phyloP scores from a whole-genome alignment of 2,329 filamentous ascomycete genomes.

The Nigrospora osmanthi region DNA sequence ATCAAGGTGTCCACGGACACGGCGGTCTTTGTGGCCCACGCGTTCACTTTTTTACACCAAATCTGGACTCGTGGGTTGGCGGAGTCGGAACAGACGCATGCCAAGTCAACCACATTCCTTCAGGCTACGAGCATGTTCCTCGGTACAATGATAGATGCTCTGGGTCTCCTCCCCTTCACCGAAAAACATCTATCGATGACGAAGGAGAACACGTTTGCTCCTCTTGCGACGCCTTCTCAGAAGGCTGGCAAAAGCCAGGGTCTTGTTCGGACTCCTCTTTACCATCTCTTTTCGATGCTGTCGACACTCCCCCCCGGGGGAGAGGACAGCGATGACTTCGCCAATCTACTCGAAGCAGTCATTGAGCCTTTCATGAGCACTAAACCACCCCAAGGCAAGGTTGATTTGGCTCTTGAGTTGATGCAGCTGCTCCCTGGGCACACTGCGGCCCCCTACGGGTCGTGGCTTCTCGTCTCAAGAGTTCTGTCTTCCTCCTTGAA shows the following conservation, averaged over 20 bases:
- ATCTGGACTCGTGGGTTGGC: slow-evolving; percentile 59
- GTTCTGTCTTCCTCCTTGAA: slow-evolving; percentile 35
- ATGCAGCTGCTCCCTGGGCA: slow-evolving; percentile 40
- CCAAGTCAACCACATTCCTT: slow-evolving; percentile 45
- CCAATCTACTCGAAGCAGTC: slow-evolving; percentile 38
- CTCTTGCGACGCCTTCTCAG: slow-evolving; percentile 59
- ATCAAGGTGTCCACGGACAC: slow-evolving; percentile 83
- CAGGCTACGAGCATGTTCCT: slow-evolving; percentile 44
- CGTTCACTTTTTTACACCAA: slow-evolving; percentile 61
- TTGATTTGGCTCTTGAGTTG: slow-evolving; percentile 42
- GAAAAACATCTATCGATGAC: slow-evolving; percentile 49
- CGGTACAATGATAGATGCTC: slow-evolving; percentile 36
- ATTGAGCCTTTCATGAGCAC: slow-evolving; percentile 51
- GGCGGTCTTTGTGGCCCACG: slow-evolving; percentile 66
- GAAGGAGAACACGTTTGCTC: slow-evolving; percentile 49
- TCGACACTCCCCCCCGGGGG: slow-evolving; percentile 39
- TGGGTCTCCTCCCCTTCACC: slow-evolving; percentile 55
- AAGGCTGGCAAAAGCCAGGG: slow-evolving; percentile 43
- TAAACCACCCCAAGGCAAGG: slow-evolving; percentile 33
- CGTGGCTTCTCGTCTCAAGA: slow-evolving; percentile 44
- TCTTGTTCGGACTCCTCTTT: slow-evolving; percentile 49
- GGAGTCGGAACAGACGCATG: slow-evolving; percentile 39
- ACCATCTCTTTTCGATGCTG: slow-evolving; percentile 58
- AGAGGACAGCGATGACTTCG: slow-evolving; percentile 36
- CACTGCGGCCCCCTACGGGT: slow-evolving; percentile 34